Conservation (phyloP, 345 rosid genomes). For the Arabidopsis suecica region DNA sequence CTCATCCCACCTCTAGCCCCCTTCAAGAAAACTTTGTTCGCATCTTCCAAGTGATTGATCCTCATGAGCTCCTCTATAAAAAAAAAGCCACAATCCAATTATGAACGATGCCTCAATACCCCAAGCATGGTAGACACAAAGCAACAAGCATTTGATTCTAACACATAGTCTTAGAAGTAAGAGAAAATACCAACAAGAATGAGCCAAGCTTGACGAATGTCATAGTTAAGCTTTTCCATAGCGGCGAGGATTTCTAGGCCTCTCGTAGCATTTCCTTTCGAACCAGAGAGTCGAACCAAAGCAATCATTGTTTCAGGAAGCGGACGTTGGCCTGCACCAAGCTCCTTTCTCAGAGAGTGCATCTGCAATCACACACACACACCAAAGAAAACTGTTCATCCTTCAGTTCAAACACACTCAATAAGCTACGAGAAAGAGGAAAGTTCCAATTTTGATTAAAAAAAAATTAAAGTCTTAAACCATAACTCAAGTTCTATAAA, state of each 20-base stretch:
- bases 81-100: constrained; percentile 26
- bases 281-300: constrained; percentile 69
- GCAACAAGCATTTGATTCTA: not conserved
- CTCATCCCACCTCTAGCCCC: constrained; percentile 82
- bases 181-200: constrained; percentile 76
- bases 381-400: not conserved
- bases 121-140: constrained; percentile 3
- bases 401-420: not conserved
- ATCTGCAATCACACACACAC: constrained; percentile 56
- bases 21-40: constrained; percentile 84
- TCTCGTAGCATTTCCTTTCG: constrained; percentile 70
- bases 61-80: constrained; percentile 78
- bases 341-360: constrained; percentile 86
- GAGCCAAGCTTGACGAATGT: constrained; percentile 87
- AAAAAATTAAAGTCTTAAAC: constrained; percentile 3
- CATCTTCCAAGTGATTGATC: constrained; percentile 77
- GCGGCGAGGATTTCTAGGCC: constrained; percentile 83
- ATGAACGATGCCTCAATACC: constrained; percentile 10
- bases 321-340: constrained; percentile 79
- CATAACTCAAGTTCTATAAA: constrained; percentile 9
- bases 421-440: not conserved
- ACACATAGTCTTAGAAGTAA: constrained; percentile 19
- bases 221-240: constrained; percentile 81
- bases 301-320: constrained; percentile 85
- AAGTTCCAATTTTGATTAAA: not conserved